phyloP scores from a whole-genome alignment of 176 grass and related monocot species.

The Avena sativa region DNA sequence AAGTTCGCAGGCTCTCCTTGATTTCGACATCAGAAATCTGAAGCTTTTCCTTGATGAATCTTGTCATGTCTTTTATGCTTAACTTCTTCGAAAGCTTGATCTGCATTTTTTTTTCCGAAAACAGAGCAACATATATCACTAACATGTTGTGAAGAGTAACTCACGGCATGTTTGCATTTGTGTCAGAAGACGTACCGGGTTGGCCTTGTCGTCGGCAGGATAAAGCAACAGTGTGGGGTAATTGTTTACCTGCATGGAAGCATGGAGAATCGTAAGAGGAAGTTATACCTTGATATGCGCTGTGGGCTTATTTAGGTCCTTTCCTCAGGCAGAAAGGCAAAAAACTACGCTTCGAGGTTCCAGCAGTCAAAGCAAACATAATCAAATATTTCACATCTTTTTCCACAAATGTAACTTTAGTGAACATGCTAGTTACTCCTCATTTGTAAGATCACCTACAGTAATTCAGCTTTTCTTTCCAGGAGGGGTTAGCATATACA shows the following conservation, averaged over 20 bases:
- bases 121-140: not conserved
- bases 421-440: not conserved
- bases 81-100: slow-evolving; percentile 76
- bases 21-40: slow-evolving; percentile 41
- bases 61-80: slow-evolving; percentile 55
- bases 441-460: not conserved
- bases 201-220: slow-evolving; percentile 64
- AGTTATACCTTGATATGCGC: not conserved
- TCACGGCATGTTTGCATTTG: not conserved
- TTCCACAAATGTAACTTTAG: not conserved
- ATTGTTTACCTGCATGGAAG: slow-evolving; percentile 58
- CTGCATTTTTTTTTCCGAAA: slow-evolving; percentile 35
- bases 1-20: slow-evolving; percentile 44
- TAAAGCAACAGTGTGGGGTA: slow-evolving; percentile 71
- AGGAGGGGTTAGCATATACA: not conserved
- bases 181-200: slow-evolving; percentile 51
- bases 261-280: not conserved
- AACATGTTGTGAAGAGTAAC: not conserved
- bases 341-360: slow-evolving; percentile 11
- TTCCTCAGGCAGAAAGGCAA: not conserved
- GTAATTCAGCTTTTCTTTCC: not conserved
- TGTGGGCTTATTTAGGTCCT: not conserved
- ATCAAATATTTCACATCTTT: not conserved
- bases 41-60: slow-evolving; percentile 55
- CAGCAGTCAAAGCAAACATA: slow-evolving; percentile 10